These are phyloP conservation scores for Cercis canadensis DNA, from an alignment of 306 rosid species.

Conservation along the genomic window DNA sequence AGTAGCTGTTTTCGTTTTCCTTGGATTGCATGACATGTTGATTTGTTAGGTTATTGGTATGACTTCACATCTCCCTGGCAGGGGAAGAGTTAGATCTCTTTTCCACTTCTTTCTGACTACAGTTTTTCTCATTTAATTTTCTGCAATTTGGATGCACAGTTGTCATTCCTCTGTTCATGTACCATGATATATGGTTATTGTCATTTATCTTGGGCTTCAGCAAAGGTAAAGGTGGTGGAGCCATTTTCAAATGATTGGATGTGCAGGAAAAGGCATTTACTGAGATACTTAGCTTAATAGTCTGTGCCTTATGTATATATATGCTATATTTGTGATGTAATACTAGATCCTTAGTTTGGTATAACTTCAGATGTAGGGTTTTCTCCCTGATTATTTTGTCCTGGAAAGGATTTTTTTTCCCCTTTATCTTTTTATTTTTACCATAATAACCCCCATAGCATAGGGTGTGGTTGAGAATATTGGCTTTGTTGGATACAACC, in stretches of 20 bases:
- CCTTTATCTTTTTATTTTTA: background rate
- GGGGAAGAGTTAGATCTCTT: constrained; percentile 8
- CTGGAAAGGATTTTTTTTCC: too few relatives aligned
- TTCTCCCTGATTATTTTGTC: too few relatives aligned
- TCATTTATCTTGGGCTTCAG: background rate
- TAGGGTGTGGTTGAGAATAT: constrained; percentile 3
- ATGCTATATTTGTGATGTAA: too few relatives aligned
- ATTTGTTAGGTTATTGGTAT: background rate
- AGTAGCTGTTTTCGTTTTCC: background rate
- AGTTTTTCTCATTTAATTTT: constrained; percentile 24
- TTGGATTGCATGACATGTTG: background rate
- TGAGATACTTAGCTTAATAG: background rate
- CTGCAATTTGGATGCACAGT: constrained; percentile 18
- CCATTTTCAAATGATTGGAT: constrained; percentile 17
- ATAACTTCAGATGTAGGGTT: too few relatives aligned
- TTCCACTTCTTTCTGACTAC: constrained; percentile 15
- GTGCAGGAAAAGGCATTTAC: constrained; percentile 5
- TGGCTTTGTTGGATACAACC: constrained; percentile 18
- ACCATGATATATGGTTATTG: background rate
- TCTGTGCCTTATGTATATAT: too few relatives aligned
- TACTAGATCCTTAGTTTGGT: too few relatives aligned
- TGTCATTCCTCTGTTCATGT: constrained; percentile 16
- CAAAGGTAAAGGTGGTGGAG: background rate
- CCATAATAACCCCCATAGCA: background rate
- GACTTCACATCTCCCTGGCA: constrained; percentile 7